Evolutionary conservation across 192 early-diverging fungal species (phyloP).

Genomic region (Coemansia sp.): DNA sequence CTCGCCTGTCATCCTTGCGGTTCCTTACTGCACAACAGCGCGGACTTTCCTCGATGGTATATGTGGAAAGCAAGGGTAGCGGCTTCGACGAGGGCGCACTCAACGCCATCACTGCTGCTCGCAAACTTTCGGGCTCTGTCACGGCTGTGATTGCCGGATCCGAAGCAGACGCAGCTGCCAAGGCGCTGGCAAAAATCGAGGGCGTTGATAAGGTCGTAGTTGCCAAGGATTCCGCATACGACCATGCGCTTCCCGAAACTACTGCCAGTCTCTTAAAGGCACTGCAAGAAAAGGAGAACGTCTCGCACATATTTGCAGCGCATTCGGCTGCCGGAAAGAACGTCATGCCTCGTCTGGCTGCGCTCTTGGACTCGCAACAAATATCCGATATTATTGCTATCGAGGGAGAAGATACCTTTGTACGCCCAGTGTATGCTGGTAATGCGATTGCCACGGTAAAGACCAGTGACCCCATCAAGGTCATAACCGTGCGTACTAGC

Average conservation of each 20-base stretch:
- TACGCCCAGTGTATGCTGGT: conserved; percentile 95
- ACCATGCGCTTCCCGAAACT: conserved; percentile 78
- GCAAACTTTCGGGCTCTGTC: conserved; percentile 72
- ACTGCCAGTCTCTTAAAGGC: conserved; percentile 73
- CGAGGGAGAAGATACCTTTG: conserved; percentile 81
- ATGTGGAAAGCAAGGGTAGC: conserved; percentile 86
- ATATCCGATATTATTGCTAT: conserved; percentile 87
- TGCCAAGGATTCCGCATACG: conserved; percentile 69
- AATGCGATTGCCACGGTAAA: conserved; percentile 97
- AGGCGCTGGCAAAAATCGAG: conserved; percentile 58
- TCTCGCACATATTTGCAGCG: conserved; percentile 84
- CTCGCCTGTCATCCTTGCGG: conserved; percentile 8
- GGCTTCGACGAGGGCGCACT: conserved; percentile 68
- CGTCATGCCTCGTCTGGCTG: conserved; percentile 88
- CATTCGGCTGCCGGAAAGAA: conserved; percentile 94
- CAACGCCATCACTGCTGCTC: conserved; percentile 86
- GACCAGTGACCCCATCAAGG: conserved; percentile 80
- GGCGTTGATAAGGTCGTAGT: conserved; percentile 82
- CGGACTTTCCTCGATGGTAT: conserved; percentile 68
- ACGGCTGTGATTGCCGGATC: conserved; percentile 87
- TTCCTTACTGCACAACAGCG: conserved; percentile 24
- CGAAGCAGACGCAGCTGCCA: conserved; percentile 63
- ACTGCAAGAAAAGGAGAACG: conserved; percentile 64
- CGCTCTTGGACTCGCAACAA: conserved; percentile 84
- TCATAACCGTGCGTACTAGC: conserved; percentile 87